Percentiles rank a stretch among this genome's conserved stretches.
Evolutionary conservation across 169 alveolate species (phyloP).

Genomic region (Plasmodium billcollinsi): DNA sequence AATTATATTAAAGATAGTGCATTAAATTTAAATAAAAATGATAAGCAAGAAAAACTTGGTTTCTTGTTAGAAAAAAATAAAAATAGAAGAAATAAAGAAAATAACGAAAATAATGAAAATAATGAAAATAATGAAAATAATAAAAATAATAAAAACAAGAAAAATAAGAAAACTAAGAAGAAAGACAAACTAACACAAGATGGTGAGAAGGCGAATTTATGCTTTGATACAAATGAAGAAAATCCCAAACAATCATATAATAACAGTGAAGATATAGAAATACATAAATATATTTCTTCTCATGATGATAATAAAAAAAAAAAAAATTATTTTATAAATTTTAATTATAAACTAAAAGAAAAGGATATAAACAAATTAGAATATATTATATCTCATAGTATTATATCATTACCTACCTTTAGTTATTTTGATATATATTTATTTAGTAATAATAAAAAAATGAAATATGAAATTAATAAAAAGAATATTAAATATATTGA

Average conservation of each 20-base stretch:
- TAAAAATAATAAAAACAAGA: too few relatives aligned
- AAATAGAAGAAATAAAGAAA: too few relatives aligned
- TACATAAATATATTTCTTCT: constrained; percentile 6
- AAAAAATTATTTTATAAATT: constrained; percentile 25
- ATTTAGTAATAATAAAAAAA: constrained; percentile 71
- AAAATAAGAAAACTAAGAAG: background rate
- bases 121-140: background rate
- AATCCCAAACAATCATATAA: background rate
- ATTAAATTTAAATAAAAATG: constrained; percentile 30
- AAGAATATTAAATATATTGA: constrained; percentile 65
- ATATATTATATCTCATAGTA: constrained; percentile 28
- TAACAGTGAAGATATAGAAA: constrained; percentile 20
- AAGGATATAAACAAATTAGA: constrained; percentile 67
- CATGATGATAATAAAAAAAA: constrained; percentile 36
- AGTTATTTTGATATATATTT: constrained; percentile 72
- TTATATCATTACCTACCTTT: constrained; percentile 40
- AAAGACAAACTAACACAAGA: background rate
- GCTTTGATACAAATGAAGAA: background rate
- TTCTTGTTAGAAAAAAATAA: constrained; percentile 22
- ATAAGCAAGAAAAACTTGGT: constrained; percentile 24
- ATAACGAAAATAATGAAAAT: background rate
- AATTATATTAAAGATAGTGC: constrained; percentile 40
- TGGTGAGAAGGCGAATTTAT: background rate
- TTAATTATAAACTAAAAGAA: constrained; percentile 32
- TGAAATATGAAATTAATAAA: constrained; percentile 74